Evolutionary conservation across 805 yeast species (phyloP).

Genomic region (Sugiyamaella qingdaonensis): DNA sequence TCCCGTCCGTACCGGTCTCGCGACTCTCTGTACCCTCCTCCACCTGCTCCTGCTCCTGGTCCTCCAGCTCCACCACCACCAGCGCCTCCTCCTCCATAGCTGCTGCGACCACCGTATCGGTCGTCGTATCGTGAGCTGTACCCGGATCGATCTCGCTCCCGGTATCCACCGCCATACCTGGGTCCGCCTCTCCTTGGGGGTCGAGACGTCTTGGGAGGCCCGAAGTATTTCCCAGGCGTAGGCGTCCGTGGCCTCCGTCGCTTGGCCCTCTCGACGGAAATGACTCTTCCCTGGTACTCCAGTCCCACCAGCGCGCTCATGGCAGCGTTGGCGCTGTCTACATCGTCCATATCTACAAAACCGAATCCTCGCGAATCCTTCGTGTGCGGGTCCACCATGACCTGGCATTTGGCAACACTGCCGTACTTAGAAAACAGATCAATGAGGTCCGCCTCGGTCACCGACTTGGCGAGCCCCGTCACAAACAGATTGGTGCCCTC

Average conservation of each 20-base stretch:
- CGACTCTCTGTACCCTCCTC: slow-evolving; percentile 25
- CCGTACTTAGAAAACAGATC: slow-evolving; percentile 31
- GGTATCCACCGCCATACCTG: slow-evolving; percentile 10
- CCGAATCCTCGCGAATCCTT: slow-evolving; percentile 49
- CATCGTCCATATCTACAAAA: slow-evolving; percentile 42
- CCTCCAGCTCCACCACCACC: slow-evolving; percentile 22
- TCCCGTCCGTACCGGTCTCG: slow-evolving; percentile 23
- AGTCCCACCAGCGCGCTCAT: slow-evolving; percentile 42
- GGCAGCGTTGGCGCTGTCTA: slow-evolving; percentile 45
- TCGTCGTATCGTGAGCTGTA: slow-evolving; percentile 21
- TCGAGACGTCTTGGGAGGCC: slow-evolving; percentile 29
- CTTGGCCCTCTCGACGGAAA: slow-evolving; percentile 44
- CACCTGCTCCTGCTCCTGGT: no score
- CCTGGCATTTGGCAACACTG: slow-evolving; percentile 31
- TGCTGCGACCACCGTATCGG: slow-evolving; percentile 14
- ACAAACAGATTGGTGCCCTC: slow-evolving; percentile 36
- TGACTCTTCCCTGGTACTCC: slow-evolving; percentile 38
- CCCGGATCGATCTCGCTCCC: slow-evolving; percentile 16
- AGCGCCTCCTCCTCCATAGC: slow-evolving; percentile 20
- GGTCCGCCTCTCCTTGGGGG: slow-evolving; percentile 17
- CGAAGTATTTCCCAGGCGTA: slow-evolving; percentile 36
- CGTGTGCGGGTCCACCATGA: slow-evolving; percentile 45
- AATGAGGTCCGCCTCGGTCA: slow-evolving; percentile 26
- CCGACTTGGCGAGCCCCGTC: slow-evolving; percentile 31
- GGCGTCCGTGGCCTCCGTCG: slow-evolving; percentile 37